These are phyloP conservation scores for Zymoseptoria passerinii DNA, from an alignment of 2,329 filamentous ascomycete genomes.

Conservation along the genomic window DNA sequence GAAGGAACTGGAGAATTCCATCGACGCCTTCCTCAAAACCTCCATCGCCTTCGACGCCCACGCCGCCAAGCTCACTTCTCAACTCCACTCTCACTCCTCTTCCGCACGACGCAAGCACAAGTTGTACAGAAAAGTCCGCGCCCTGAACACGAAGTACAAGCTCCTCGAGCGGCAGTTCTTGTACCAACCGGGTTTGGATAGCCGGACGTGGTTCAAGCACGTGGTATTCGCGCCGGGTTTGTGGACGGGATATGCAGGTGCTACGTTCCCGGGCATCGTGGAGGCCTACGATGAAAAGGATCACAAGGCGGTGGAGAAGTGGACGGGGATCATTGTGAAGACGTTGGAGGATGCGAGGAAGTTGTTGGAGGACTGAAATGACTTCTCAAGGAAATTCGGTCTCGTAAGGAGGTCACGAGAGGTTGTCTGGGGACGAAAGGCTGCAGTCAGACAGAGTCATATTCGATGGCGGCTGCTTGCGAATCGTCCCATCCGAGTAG, in stretches of 20 bases:
- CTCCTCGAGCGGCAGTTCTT: conserved; percentile 72
- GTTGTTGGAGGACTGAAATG: conserved; percentile 6
- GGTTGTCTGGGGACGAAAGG: no score
- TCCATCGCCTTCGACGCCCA: conserved; percentile 45
- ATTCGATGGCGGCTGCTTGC: no score
- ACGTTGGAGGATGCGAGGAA: conserved; percentile 18
- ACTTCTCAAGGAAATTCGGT: no score
- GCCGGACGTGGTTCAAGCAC: conserved; percentile 84
- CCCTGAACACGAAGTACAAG: conserved; percentile 76
- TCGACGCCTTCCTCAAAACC: conserved; percentile 41
- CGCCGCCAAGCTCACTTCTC: conserved; percentile 30
- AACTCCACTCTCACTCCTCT: conserved; percentile 35
- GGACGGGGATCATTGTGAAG: conserved; percentile 35
- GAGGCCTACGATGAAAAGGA: conserved; percentile 48
- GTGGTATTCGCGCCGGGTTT: conserved; percentile 85
- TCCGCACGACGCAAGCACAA: conserved; percentile 43
- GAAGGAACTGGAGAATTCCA: conserved; percentile 40
- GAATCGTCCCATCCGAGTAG: no score
- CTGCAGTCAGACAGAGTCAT: no score
- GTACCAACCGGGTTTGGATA: conserved; percentile 66
- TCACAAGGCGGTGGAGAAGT: conserved; percentile 35
- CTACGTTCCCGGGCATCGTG: conserved; percentile 56
- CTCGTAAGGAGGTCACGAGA: no score
- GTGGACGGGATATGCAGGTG: conserved; percentile 84
- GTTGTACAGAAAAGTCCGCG: conserved; percentile 40